These are phyloP conservation scores for Talaromyces sp. DNA, from an alignment of 2,329 filamentous ascomycete species.

Conservation along the genomic window DNA sequence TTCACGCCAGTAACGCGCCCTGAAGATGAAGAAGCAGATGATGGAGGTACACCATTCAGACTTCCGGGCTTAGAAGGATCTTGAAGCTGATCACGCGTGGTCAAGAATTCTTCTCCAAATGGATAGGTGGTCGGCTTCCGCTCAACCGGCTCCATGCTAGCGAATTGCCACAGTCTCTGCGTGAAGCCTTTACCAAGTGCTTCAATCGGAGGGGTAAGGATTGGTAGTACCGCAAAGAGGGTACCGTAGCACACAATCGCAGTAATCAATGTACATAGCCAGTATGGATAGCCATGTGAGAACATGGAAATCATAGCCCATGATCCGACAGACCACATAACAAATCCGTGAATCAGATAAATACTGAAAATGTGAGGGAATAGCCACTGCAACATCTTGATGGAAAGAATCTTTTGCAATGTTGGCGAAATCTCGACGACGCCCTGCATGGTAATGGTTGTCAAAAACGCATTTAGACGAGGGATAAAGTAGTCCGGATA, in stretches of 20 bases:
- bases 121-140: constrained; percentile 21
- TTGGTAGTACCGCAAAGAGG: constrained; percentile 20
- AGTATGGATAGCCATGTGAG: constrained; percentile 24
- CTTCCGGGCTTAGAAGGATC: background rate
- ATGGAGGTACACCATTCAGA: background rate
- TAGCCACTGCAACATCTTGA: constrained; percentile 38
- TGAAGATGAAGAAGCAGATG: background rate
- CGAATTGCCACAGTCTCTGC: constrained; percentile 19
- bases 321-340: constrained; percentile 32
- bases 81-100: constrained; percentile 2
- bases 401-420: constrained; percentile 43
- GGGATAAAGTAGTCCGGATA: constrained; percentile 47
- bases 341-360: constrained; percentile 47
- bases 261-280: constrained; percentile 23
- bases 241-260: constrained; percentile 22
- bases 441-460: constrained; percentile 34
- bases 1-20: background rate
- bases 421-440: constrained; percentile 35
- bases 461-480: constrained; percentile 44
- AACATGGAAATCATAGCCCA: constrained; percentile 23
- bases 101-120: constrained; percentile 19
- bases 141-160: constrained; percentile 18
- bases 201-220: constrained; percentile 25
- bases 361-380: constrained; percentile 52
- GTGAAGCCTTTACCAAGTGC: constrained; percentile 21